Evolutionary conservation across 768 basidiomycete species (phyloP).

Genomic region (Coprinopsis marcescibilis): DNA sequence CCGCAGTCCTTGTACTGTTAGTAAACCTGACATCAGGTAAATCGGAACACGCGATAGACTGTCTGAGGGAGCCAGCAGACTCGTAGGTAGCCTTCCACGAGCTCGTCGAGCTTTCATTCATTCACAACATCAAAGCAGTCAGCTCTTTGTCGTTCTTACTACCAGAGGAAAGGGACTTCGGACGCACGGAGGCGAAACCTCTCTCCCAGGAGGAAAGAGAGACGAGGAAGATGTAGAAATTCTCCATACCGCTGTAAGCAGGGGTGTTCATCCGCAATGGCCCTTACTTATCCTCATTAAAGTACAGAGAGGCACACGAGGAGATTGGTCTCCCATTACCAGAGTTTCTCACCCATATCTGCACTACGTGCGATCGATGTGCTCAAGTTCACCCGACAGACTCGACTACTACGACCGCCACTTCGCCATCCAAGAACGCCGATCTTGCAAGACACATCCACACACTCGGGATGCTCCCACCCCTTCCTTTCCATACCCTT

Average conservation of each 20-base stretch:
- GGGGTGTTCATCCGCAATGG: neutral
- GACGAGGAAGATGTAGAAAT: constrained; percentile 60
- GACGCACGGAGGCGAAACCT: constrained; percentile 71
- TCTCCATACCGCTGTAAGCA: constrained; percentile 67
- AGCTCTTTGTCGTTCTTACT: constrained; percentile 72
- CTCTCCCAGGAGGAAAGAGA: constrained; percentile 75
- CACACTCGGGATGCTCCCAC: constrained; percentile 54
- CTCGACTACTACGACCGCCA: constrained; percentile 10
- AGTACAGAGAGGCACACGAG: constrained; percentile 79
- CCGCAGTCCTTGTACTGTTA: neutral
- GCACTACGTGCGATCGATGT: neutral
- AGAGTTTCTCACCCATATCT: neutral
- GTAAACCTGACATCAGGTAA: neutral
- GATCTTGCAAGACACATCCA: constrained; percentile 40
- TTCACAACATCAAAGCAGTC: constrained; percentile 58
- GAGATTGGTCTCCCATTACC: constrained; percentile 63
- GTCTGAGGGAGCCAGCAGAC: neutral
- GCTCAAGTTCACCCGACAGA: neutral
- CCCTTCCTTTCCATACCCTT: constrained; percentile 54
- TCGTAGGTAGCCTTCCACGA: neutral
- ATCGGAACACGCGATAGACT: neutral
- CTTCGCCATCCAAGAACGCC: neutral
- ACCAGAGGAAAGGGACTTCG: constrained; percentile 70
- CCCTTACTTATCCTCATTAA: constrained; percentile 4
- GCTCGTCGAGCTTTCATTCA: neutral